Conservation (phyloP, 495 filamentous ascomycete species). For the Xanthoparmelia taractica region DNA sequence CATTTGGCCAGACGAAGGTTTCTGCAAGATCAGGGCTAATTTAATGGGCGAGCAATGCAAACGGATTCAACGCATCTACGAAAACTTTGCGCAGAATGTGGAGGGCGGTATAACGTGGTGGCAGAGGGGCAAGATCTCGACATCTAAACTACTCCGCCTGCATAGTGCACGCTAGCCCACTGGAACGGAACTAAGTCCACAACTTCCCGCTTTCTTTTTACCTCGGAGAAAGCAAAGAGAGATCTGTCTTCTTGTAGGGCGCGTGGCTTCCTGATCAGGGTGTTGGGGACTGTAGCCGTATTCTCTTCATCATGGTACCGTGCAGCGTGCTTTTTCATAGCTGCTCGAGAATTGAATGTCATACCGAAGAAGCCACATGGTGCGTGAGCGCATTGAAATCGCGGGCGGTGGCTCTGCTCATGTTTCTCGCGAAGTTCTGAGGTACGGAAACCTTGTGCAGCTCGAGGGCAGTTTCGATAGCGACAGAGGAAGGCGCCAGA, state of each 20-base stretch:
- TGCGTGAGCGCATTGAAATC: constrained; percentile 13
- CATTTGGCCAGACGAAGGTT: background rate
- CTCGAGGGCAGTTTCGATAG: constrained; percentile 7
- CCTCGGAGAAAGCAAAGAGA: background rate
- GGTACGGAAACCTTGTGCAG: constrained; percentile 10
- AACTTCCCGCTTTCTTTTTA: background rate
- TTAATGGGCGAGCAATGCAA: background rate
- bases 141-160: background rate
- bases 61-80: background rate
- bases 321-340: constrained; percentile 4
- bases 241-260: no score
- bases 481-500: constrained; percentile 14
- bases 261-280: no score
- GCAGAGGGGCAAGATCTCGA: background rate
- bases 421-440: constrained; percentile 13
- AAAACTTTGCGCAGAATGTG: background rate
- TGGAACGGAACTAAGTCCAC: background rate
- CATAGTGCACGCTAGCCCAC: no score
- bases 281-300: background rate
- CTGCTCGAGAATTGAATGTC: constrained; percentile 8
- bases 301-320: constrained; percentile 10
- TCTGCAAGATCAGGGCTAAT: background rate
- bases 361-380: constrained; percentile 9
- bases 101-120: background rate
- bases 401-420: constrained; percentile 14